Evolutionary conservation across 2,329 filamentous ascomycete genomes (phyloP).

Genomic region (Gliomastix tumulicola): DNA sequence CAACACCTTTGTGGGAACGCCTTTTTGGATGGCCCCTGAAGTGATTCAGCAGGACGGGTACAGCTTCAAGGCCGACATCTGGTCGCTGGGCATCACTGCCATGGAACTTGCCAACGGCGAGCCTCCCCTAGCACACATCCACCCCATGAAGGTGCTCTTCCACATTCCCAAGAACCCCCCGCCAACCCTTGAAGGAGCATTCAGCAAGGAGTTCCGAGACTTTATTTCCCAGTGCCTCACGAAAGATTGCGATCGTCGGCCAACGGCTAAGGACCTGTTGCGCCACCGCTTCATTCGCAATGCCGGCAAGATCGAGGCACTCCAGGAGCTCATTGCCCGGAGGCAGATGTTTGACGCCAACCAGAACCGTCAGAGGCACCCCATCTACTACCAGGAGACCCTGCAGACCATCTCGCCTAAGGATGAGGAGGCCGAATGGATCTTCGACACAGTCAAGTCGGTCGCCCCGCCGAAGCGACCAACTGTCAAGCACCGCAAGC

Average conservation of each 20-base stretch:
- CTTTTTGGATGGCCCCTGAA: constrained; percentile 95
- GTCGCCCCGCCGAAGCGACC: constrained; percentile 47
- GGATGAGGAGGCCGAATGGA: constrained; percentile 78
- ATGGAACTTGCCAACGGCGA: constrained; percentile 86
- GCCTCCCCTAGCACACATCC: constrained; percentile 77
- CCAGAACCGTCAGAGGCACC: constrained; percentile 59
- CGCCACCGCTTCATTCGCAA: constrained; percentile 82
- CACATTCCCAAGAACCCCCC: constrained; percentile 84
- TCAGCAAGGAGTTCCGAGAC: constrained; percentile 87
- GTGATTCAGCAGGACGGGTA: constrained; percentile 81
- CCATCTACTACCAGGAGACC: constrained; percentile 91
- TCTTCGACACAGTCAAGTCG: constrained; percentile 89
- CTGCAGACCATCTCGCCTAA: constrained; percentile 63
- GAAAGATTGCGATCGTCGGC: constrained; percentile 81
- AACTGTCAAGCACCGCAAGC: constrained; percentile 42
- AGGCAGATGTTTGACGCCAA: constrained; percentile 77
- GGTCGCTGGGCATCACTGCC: constrained; percentile 87
- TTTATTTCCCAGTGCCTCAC: constrained; percentile 86
- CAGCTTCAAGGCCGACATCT: constrained; percentile 89
- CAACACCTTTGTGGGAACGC: constrained; percentile 95
- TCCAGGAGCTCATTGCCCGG: constrained; percentile 81
- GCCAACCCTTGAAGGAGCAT: constrained; percentile 77
- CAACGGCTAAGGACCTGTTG: constrained; percentile 79
- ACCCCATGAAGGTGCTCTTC: constrained; percentile 92
- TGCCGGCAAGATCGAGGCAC: constrained; percentile 78